Conservation (phyloP, 2,329 filamentous ascomycete species). For the Aspergillus chevalieri region DNA sequence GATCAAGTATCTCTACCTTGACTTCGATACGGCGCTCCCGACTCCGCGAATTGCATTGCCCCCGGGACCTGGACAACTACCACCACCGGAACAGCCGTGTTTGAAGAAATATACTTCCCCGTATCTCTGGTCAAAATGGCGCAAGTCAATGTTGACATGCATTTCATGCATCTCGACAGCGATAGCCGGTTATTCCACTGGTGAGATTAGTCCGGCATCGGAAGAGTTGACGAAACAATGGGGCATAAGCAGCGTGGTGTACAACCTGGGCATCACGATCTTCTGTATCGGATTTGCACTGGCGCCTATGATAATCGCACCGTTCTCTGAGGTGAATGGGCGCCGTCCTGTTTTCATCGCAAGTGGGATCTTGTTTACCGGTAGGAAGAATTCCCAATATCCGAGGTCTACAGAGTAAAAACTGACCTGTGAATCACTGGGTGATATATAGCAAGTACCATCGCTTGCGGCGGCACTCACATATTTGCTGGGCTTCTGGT, state of each 20-base stretch:
- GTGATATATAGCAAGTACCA: slow-evolving; percentile 48
- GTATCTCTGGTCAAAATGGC: slow-evolving; percentile 62
- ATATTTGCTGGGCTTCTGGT: slow-evolving; percentile 68
- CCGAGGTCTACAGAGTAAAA: background rate
- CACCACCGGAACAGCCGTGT: slow-evolving; percentile 55
- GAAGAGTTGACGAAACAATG: slow-evolving; percentile 61
- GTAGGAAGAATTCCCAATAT: slow-evolving; percentile 15
- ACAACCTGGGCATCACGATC: slow-evolving; percentile 69
- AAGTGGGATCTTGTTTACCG: slow-evolving; percentile 65
- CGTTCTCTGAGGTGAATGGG: slow-evolving; percentile 83
- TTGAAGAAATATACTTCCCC: slow-evolving; percentile 64
- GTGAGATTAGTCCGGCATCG: slow-evolving; percentile 68
- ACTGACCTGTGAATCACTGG: slow-evolving; percentile 4
- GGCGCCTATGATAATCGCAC: slow-evolving; percentile 81
- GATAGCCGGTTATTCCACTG: slow-evolving; percentile 73
- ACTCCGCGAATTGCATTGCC: slow-evolving; percentile 30
- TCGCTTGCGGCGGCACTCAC: slow-evolving; percentile 65
- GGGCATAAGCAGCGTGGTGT: slow-evolving; percentile 56
- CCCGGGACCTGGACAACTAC: slow-evolving; percentile 21
- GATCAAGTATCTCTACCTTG: slow-evolving; percentile 58
- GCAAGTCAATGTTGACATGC: slow-evolving; percentile 65
- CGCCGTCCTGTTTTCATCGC: slow-evolving; percentile 73
- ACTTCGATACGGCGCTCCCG: slow-evolving; percentile 56
- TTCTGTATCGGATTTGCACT: slow-evolving; percentile 77
- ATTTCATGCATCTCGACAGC: slow-evolving; percentile 71